Evolutionary conservation across 1,139 yeast genomes (phyloP).

Genomic region (Yamadazyma siamensis): DNA sequence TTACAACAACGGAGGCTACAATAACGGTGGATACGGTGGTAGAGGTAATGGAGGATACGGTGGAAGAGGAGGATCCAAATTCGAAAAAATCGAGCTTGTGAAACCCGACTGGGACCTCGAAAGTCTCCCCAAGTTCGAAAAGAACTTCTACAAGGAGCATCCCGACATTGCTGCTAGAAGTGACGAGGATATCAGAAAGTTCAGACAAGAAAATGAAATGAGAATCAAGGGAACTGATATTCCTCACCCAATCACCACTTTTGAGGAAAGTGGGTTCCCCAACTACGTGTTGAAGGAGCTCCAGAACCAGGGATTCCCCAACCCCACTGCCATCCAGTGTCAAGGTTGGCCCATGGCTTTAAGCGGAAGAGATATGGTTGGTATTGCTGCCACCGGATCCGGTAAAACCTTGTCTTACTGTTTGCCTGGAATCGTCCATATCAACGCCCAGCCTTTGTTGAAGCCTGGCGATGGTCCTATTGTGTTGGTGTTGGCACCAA

Average conservation of each 20-base stretch:
- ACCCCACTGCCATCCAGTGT: constrained; percentile 94
- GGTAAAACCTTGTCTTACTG: constrained; percentile 97
- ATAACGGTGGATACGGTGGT: constrained; percentile 11
- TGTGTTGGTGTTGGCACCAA: constrained; percentile 93
- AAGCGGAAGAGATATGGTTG: constrained; percentile 97
- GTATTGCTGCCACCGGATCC: constrained; percentile 98
- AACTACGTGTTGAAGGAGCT: constrained; percentile 87
- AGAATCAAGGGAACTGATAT: constrained; percentile 76
- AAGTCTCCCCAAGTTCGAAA: constrained; percentile 83
- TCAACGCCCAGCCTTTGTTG: constrained; percentile 94
- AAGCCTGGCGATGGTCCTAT: constrained; percentile 96
- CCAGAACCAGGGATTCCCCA: constrained; percentile 87
- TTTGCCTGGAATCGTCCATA: constrained; percentile 94
- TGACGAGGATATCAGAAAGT: constrained; percentile 65
- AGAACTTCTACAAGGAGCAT: constrained; percentile 89
- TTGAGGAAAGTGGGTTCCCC: constrained; percentile 97
- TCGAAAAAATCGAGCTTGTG: constrained; percentile 54
- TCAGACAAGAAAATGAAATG: constrained; percentile 86
- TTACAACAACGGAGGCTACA: constrained; percentile 7
- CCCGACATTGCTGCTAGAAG: constrained; percentile 73
- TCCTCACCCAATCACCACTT: constrained; percentile 90
- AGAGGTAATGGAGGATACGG: constrained; percentile 14
- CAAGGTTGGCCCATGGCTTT: constrained; percentile 99
- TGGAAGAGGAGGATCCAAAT: constrained; percentile 29
- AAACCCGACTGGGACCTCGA: constrained; percentile 80